Base-by-base conservation (phyloP, 2,329 filamentous ascomycete genomes). In the Coleophoma eucalyptorum region DNA sequence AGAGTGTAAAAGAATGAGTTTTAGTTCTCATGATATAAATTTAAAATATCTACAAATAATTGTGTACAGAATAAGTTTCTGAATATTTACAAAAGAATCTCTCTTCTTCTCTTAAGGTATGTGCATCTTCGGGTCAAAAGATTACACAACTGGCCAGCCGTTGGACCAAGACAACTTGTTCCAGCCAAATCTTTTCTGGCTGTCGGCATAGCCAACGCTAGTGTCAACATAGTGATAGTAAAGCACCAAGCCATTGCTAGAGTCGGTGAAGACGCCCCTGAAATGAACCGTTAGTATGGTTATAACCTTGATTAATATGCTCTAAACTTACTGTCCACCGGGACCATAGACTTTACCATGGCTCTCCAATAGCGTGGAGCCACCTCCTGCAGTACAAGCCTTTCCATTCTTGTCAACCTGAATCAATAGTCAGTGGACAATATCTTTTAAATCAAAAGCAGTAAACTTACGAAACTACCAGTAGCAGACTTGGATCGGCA, bases 221-320 rank as follows among this genome's bases (percentile, higher is more conserved):
- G 74, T 81, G 54, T 83, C 69, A 3, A 80, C 71, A 55, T 83
- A 83, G 57, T 84, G 79, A 58, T 84, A 84, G 64, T 83, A 84
- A 6, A 84, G 66, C 6, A 84, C 70, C 7, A 75, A 72, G 1
- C 80, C 80, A 10, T 70, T 58, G 0, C 50, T 63, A 0, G 67
- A 62, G 50, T 83, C 80, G 3, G 69, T 67, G 53, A 77, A 75
- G 3, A 83, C 73, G 38, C 77, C 80, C 65, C 50, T 79, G 78
- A n/a, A 19, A 10, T 4, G 10, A 8, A 20, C 20, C 10, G 20
- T 41, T 41, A 41, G 38, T 5, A 18, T 20, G 18, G 4, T 19
- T 10, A 19, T 5, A 26, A n/a, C 20, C 16, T 41, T 7, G 4
- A 19, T 18, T 12, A 11, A 5, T 10, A 41, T 19, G 10, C 12